phyloP scores from a whole-genome alignment of 345 rosid genomes.

The Passiflora organensis region DNA sequence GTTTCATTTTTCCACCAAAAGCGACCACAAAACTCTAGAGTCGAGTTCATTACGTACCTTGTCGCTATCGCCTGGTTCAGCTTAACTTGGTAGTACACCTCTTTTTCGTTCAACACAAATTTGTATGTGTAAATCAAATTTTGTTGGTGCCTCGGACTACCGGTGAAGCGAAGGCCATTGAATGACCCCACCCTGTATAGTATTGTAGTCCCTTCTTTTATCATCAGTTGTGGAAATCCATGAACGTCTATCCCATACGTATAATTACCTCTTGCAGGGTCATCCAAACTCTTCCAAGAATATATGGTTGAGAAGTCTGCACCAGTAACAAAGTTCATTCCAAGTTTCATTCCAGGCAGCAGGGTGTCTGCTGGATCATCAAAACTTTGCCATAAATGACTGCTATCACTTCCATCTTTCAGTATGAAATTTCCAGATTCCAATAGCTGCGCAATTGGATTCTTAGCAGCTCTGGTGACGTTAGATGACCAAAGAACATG shows the following conservation, averaged over 20 bases:
- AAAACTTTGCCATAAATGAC: conserved; percentile 7
- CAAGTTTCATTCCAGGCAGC: conserved; percentile 4
- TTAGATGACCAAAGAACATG: not conserved
- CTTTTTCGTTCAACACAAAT: not conserved
- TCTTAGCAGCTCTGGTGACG: not conserved
- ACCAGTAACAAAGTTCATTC: not conserved
- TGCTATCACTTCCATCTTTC: not conserved
- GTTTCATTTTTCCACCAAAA: not conserved
- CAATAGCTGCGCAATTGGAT: not conserved
- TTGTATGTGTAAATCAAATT: not conserved
- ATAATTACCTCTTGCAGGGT: conserved; percentile 39
- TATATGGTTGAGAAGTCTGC: conserved; percentile 8
- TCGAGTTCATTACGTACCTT: not conserved
- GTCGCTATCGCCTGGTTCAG: not conserved
- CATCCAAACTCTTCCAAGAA: conserved; percentile 31
- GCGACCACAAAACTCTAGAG: not conserved
- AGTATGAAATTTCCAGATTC: conserved; percentile 3
- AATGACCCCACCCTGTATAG: conserved; percentile 29
- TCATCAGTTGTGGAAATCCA: conserved; percentile 25
- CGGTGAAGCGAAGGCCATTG: conserved; percentile 25
- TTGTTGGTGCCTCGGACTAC: not conserved
- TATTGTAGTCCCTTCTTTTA: conserved; percentile 14
- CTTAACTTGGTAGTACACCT: not conserved
- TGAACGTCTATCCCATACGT: conserved; percentile 6
- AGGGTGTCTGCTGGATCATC: not conserved